Percentiles rank a stretch among this genome's conserved stretches.
Evolutionary conservation across 129 eudicot species (phyloP).

Genomic region (Daucus carota): DNA sequence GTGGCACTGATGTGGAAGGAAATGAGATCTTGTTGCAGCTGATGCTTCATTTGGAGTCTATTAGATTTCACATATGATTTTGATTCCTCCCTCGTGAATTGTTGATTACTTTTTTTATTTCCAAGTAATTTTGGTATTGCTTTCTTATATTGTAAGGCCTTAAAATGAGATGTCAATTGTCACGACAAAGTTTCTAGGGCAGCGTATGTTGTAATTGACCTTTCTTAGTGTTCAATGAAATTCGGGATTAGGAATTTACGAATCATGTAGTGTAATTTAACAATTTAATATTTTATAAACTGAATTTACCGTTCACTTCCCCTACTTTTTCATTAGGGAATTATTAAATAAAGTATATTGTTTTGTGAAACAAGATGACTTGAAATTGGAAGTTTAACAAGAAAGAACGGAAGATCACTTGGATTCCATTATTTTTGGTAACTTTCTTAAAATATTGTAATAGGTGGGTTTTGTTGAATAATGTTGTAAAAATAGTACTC

Average conservation of each 20-base stretch:
- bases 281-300: too few relatives aligned
- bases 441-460: too few relatives aligned
- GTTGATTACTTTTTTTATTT: conserved; percentile 5
- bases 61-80: conserved; percentile 22
- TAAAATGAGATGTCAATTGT: conserved; percentile 1
- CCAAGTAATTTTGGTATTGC: background rate
- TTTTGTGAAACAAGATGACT: too few relatives aligned
- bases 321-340: too few relatives aligned
- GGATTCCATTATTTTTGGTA: too few relatives aligned
- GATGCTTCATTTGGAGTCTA: background rate
- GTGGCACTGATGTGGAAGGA: conserved; percentile 29
- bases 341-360: too few relatives aligned
- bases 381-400: too few relatives aligned
- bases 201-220: background rate
- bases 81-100: conserved; percentile 17
- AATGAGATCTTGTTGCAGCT: conserved; percentile 11
- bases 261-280: background rate
- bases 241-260: background rate
- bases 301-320: too few relatives aligned
- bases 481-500: too few relatives aligned
- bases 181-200: background rate
- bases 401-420: too few relatives aligned
- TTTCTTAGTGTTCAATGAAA: background rate
- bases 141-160: background rate
- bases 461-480: too few relatives aligned